These are phyloP conservation scores for Pyrus hybrid DNA, from an alignment of 331 rosid genomes.

Conservation along the genomic window DNA sequence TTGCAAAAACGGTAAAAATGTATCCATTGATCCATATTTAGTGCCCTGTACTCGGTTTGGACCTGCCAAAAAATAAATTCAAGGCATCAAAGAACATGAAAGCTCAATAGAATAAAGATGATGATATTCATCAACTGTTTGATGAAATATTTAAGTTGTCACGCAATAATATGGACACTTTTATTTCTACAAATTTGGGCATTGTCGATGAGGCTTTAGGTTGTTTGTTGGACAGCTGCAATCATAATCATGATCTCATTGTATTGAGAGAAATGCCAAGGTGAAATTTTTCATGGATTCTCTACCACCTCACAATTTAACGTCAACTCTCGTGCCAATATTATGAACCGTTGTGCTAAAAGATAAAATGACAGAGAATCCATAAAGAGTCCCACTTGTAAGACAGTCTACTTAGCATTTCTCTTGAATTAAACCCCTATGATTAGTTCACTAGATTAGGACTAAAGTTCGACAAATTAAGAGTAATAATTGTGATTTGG, in stretches of 20 bases:
- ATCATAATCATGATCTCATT: neutral
- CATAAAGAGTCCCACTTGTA: too few relatives aligned
- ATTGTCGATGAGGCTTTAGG: too few relatives aligned
- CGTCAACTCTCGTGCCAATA: rapidly evolving
- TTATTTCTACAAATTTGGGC: conserved; percentile 9
- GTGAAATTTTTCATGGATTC: rapidly evolving
- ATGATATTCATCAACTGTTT: conserved; percentile 5
- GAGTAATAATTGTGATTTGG: neutral
- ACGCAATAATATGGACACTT: conserved; percentile 14
- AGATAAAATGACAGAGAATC: too few relatives aligned
- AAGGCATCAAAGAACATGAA: conserved; percentile 16
- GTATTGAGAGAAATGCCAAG: neutral
- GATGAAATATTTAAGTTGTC: conserved; percentile 9
- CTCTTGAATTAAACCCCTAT: neutral
- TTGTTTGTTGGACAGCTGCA: neutral
- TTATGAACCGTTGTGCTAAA: too few relatives aligned
- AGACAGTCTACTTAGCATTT: too few relatives aligned
- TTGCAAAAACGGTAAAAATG: conserved; percentile 48
- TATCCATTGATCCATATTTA: conserved; percentile 59
- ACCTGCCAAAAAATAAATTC: conserved; percentile 20
- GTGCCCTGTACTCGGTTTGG: conserved; percentile 53
- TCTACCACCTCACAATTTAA: too few relatives aligned
- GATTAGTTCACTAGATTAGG: neutral
- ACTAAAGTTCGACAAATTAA: too few relatives aligned
- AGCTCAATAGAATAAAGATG: conserved; percentile 20